Evolutionary conservation across 768 basidiomycete genomes (phyloP).

Genomic region (Suillus americanus): DNA sequence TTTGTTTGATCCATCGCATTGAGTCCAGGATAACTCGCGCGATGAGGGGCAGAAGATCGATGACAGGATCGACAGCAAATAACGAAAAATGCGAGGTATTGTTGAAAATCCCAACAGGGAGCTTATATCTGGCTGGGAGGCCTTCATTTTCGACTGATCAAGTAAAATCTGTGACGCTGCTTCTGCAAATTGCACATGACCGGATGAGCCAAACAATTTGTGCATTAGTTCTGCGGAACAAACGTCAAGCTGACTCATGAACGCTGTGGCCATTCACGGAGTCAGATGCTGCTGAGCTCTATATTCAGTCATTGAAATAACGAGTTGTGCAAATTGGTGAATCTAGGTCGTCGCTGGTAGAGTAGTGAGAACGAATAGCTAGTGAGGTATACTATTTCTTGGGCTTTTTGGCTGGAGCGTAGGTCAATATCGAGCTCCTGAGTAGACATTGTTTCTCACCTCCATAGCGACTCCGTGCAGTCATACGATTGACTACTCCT

Average conservation of each 20-base stretch:
- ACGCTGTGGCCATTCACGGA: background rate
- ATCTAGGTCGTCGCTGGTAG: background rate
- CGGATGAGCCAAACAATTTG: background rate
- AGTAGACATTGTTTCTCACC: constrained; percentile 44
- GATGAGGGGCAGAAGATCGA: constrained; percentile 27
- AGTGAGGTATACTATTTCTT: constrained; percentile 51
- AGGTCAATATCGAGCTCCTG: background rate
- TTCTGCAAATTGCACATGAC: background rate
- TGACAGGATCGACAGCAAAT: constrained; percentile 20
- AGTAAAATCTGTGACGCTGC: background rate
- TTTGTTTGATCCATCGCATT: background rate
- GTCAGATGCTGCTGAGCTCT: background rate
- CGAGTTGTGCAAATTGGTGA: background rate
- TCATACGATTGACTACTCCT: constrained; percentile 82
- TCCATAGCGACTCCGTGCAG: constrained; percentile 88
- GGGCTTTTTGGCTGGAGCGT: constrained; percentile 72
- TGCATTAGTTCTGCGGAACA: background rate
- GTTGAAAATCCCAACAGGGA: background rate
- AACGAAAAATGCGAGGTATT: background rate
- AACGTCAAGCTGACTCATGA: background rate
- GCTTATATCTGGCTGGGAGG: constrained; percentile 14
- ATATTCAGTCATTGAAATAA: background rate
- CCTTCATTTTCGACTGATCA: background rate
- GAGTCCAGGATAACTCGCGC: background rate
- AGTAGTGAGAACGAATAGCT: background rate